A percentile compares a stretch with the other conserved stretches of the same genome.
phyloP scores from a whole-genome alignment of 2,329 filamentous ascomycete genomes.

The Ophiosphaerella herpotricha region DNA sequence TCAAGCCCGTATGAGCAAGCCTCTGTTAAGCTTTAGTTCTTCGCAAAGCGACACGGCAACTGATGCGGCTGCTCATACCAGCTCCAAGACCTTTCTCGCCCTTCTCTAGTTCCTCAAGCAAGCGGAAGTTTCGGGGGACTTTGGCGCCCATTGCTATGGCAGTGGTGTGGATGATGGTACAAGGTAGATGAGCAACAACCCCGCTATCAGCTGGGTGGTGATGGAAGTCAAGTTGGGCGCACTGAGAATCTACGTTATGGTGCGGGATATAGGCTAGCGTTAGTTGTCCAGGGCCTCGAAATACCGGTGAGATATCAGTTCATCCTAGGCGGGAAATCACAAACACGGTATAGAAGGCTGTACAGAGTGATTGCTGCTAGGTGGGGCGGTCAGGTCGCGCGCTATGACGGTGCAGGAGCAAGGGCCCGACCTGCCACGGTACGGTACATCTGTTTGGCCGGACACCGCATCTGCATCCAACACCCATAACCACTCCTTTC shows the following conservation, averaged over 20 bases:
- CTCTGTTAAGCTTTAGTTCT: conserved; percentile 59
- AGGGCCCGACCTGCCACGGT: conserved; percentile 15
- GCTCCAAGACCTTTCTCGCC: conserved; percentile 96
- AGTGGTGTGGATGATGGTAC: conserved; percentile 15
- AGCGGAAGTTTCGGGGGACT: conserved; percentile 92
- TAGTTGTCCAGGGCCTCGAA: conserved; percentile 2
- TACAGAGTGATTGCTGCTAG: conserved; percentile 13
- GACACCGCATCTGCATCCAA: conserved; percentile 13
- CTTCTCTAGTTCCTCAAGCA: conserved; percentile 97
- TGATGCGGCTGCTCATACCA: conserved; percentile 56
- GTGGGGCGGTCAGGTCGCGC: conserved; percentile 11
- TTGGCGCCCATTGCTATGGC: conserved; percentile 64
- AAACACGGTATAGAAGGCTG: conserved; percentile 6
- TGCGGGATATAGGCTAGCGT: neutral
- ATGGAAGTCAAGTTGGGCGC: conserved; percentile 3
- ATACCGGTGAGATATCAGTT: neutral
- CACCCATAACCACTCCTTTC: conserved; percentile 15
- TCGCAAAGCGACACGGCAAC: conserved; percentile 3
- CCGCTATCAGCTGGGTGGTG: conserved; percentile 31
- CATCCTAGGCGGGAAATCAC: neutral
- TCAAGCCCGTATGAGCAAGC: conserved; percentile 96
- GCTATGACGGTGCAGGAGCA: conserved; percentile 13
- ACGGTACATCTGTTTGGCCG: conserved; percentile 22
- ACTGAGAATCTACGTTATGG: neutral
- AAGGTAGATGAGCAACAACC: conserved; percentile 32